Evolutionary conservation across 2,329 filamentous ascomycete genomes (phyloP).

Genomic region (Pseudogymnoascus destructans): DNA sequence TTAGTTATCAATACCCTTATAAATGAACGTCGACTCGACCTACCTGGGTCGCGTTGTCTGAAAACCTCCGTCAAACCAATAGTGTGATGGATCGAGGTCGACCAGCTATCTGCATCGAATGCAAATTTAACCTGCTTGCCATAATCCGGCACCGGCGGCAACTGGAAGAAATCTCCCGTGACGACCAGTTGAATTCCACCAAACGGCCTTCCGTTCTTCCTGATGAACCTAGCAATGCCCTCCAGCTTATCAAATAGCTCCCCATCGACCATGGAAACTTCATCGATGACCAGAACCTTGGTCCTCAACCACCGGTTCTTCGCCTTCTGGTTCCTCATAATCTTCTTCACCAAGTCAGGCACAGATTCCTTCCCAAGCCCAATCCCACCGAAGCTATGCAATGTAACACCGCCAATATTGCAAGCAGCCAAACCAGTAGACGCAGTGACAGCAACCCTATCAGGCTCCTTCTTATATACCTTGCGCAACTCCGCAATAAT

Average conservation of each 20-base stretch:
- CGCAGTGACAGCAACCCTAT: constrained; percentile 82
- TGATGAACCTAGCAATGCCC: constrained; percentile 67
- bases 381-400: constrained; percentile 93
- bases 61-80: constrained; percentile 94
- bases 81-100: constrained; percentile 83
- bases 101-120: constrained; percentile 87
- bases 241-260: constrained; percentile 95
- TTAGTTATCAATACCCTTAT: neutral
- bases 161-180: constrained; percentile 94
- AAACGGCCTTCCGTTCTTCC: constrained; percentile 85
- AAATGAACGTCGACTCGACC: constrained; percentile 16
- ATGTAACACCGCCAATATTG: constrained; percentile 88
- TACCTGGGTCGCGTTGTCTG: constrained; percentile 73
- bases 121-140: constrained; percentile 69
- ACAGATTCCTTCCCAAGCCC: constrained; percentile 85
- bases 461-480: constrained; percentile 64
- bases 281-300: constrained; percentile 80
- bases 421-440: constrained; percentile 93
- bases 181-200: constrained; percentile 93
- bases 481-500: constrained; percentile 72
- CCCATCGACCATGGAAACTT: constrained; percentile 97
- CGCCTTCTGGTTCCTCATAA: constrained; percentile 76
- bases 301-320: constrained; percentile 80
- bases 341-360: constrained; percentile 72
- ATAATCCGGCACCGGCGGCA: constrained; percentile 80